Evolutionary conservation across 352 stramenopile species (phyloP), one percentile per base, ranked within the genome.

Genomic region (Globisporangium splendens): DNA sequence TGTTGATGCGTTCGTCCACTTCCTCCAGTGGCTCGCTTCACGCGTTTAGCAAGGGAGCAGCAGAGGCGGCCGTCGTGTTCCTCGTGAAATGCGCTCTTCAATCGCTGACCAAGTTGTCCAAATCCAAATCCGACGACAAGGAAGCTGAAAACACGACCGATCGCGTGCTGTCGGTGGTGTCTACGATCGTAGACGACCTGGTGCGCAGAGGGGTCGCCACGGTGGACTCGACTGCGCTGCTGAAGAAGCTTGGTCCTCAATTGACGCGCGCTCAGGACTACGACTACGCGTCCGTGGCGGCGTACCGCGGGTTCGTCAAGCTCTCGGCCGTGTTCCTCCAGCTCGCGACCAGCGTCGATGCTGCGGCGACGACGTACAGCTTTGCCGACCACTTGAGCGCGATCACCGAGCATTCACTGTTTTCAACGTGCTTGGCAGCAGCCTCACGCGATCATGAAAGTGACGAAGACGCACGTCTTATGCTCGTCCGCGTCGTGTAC

Each of bases 401-500:
- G 12, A 48, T 83, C 13, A 66, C 77, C 0, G 46, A 65, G 17
- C 65, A 73, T 22, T 20, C 52, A 28, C 62, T 62, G 20, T 84
- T 87, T 47, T 8, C 53, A 10, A 49, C 46, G 18, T 69, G 58
- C 31, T 61, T 86, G 39, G 3, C 56, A 68, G 10, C 62, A 31
- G 3, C 44, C 46, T 12, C 20, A 35, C 10, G 18, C 41, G 21
- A 66, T 11, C 31, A 47, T 43, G 28, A 41, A 33, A 31, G 8
- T 21, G 46, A 73, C 17, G 15, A 60, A 28, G 41, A 11, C 2
- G 61, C 62, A 2, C 66, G 66, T 4, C 51, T 88, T 17, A 24
- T 71, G 48, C 38, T 88, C 17, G 35, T 77, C 28, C 72, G 70
- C 10, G 65, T 87, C 8, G 46, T 89, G 49, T 68, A 68, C 14